Conservation (phyloP, 1,284 basidiomycete genomes). For the Mycena sp. region DNA sequence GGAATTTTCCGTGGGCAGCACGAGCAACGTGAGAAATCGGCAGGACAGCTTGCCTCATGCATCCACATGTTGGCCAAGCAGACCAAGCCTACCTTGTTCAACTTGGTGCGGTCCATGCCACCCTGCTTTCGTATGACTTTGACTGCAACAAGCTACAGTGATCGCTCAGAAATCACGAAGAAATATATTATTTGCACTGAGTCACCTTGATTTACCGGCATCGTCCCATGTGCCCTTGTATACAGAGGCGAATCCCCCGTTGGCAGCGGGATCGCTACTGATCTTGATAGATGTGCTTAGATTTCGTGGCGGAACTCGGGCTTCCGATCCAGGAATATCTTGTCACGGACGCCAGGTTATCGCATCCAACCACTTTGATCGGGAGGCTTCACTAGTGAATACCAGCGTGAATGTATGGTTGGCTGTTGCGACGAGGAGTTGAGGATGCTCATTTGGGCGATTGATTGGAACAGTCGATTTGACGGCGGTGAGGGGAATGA, state of each 20-base stretch:
- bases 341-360: not conserved
- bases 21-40: too few species aligned
- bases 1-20: too few species aligned
- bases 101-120: not conserved
- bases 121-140: not conserved
- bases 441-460: not conserved
- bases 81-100: not conserved
- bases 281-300: not conserved
- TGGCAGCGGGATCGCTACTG: not conserved
- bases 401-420: not conserved
- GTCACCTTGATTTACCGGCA: not conserved
- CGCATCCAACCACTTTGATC: not conserved
- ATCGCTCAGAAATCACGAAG: not conserved
- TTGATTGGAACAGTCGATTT: not conserved
- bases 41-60: too few species aligned
- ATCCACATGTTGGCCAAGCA: too few species aligned
- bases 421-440: not conserved
- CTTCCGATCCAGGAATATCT: not conserved
- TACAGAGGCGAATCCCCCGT: not conserved
- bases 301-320: not conserved
- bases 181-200: not conserved
- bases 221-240: not conserved
- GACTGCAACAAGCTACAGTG: not conserved
- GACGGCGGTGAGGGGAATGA: not conserved
- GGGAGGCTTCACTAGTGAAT: not conserved